Base-by-base conservation (phyloP, 2,329 filamentous ascomycete species). In the Pseudogymnoascus sp. region DNA sequence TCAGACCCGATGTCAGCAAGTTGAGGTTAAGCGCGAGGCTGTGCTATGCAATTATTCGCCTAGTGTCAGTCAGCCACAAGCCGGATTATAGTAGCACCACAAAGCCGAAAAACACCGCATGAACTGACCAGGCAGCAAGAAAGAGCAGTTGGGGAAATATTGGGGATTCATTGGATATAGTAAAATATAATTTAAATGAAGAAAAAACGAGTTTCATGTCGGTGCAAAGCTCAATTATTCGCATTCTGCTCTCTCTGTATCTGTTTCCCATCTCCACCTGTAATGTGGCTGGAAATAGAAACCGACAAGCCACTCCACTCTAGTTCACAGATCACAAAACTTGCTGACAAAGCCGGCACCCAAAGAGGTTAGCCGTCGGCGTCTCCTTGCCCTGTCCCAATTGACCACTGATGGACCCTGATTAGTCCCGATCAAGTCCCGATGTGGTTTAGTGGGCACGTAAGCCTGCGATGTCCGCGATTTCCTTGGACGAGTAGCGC, bases 21-120 rank as follows among this genome's bases (percentile, higher is more conserved):
- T 54, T 54, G 48, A 54, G 48, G 48, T 54, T 54, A 54, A 54
- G 48, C 48, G 48, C 48, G 48, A 54, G 48, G 48, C 48, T 54
- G 48, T 54, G 48, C 48, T 54, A 54, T 54, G 48, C 48, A 54
- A 54, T 54, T 54, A 31, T 54, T 54, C 19, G 25, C 48, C 48
- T 54, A 54, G 48, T 19, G 48, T 25, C 25, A 21, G 25, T 16
- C 48, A 54, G 48, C 48, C 48, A 54, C 48, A 54, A 16, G 25
- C 48, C 28, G 48, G 48, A 54, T 54, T 54, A 54, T 54, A 54
- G 48, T 54, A 31, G 23, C 48, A 31, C 48, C 48, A 54, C 14
- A 31, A 16, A 6, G 48, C 23, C 23, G 25, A 54, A 16, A 54
- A 31, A 19, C 48, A 31, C 25, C n/a, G 48, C 48, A 54, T 54